Conservation (phyloP, 2,329 filamentous ascomycete species). For the Aspergillus alliaceus region DNA sequence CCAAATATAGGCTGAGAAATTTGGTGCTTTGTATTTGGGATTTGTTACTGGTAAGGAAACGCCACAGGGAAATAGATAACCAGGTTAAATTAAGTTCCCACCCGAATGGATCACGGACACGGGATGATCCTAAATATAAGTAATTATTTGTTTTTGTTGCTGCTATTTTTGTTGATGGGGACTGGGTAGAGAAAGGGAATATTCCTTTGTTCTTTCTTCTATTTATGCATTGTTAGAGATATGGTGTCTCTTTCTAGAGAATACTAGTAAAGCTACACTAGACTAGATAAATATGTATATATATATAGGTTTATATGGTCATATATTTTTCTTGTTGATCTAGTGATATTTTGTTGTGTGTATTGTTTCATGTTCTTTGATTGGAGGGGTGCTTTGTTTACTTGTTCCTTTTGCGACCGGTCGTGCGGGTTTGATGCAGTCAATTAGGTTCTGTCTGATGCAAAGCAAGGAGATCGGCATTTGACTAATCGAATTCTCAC, state of each 20-base stretch:
- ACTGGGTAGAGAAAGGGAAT: not conserved
- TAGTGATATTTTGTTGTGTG: not conserved
- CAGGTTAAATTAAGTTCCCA: not conserved
- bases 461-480: slow-evolving; percentile 4
- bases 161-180: not conserved
- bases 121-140: slow-evolving; percentile 5
- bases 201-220: not conserved
- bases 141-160: not conserved
- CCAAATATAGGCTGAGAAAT: not conserved
- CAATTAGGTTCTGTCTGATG: not conserved
- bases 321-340: no score
- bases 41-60: not conserved
- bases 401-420: not conserved
- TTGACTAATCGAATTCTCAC: slow-evolving; percentile 4
- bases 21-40: no score
- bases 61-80: not conserved
- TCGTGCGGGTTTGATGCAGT: not conserved
- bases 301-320: not conserved
- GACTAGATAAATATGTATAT: no score
- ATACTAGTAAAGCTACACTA: no score
- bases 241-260: no score
- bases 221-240: no score
- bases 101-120: slow-evolving; percentile 1
- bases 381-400: not conserved
- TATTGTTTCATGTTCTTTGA: not conserved